Evolutionary conservation across 306 rosid species (phyloP), one percentile per base, ranked within the genome.

Genomic region (Boehmeria nivea): DNA sequence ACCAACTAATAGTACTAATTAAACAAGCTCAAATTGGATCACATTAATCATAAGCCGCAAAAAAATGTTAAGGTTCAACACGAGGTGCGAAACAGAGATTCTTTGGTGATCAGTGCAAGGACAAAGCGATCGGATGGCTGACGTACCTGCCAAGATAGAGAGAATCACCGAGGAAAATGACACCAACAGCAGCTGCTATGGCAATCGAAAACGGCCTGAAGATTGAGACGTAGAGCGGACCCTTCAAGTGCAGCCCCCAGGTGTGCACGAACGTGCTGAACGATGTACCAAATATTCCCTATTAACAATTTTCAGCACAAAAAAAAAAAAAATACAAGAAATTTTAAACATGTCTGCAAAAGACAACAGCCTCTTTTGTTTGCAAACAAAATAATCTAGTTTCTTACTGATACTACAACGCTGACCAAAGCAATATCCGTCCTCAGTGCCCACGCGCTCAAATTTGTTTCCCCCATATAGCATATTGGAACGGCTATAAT

Each of bases 221-320:
- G 73, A 63, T 6, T 13, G 85, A 59, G 46, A 71, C 18, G 45
- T 68, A 83, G 1, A 80, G 64, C n/a, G 87, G 87, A 12, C 78
- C 69, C 27, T 66, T 66, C 4, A 49, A 37, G 25, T 49, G 51
- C 36, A 72, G 49, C 52, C 65, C 60, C 78, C 73, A 66, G 11
- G 57, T 56, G 22, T 61, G 69, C 33, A 72, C 36, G 11, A 45
- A 18, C 0, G 50, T 1, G 25, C 24, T 5, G 50, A 17, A 45
- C 9, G 50, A 8, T 17, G 24, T 3, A 17, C 50, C 50, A 16
- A 45, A 45, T 1, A 45, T 8, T 45, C 50, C 50, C 50, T 18
- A 6, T 6, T 9, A 19, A 45, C 36, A 0, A 10, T 31, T 31
- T 31, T 31, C 36, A 31, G 36, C 5, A 10, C 36, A 31, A 10